These are phyloP conservation scores for Phytopythium ostracodes DNA, from an alignment of 352 stramenopile species.

Conservation along the genomic window DNA sequence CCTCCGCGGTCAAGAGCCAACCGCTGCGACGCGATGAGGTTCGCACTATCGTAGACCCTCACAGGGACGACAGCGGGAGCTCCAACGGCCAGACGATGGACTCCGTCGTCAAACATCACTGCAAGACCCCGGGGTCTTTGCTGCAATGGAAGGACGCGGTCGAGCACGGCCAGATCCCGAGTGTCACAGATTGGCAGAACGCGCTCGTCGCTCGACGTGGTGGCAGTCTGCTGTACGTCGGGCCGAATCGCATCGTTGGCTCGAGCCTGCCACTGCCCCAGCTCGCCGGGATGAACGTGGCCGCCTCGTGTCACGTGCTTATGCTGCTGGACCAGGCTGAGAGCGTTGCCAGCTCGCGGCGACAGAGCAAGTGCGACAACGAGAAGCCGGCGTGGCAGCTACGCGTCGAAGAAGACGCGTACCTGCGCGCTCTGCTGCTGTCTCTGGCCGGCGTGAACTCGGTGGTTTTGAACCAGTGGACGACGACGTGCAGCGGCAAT, in stretches of 20 bases:
- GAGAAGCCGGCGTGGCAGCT: slow-evolving; percentile 61
- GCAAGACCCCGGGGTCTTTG: slow-evolving; percentile 19
- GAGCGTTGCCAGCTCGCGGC: slow-evolving; percentile 60
- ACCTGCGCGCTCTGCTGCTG: slow-evolving; percentile 60
- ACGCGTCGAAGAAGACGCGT: slow-evolving; percentile 59
- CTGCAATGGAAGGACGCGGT: slow-evolving; percentile 55
- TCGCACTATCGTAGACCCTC: slow-evolving; percentile 56
- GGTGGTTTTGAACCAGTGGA: slow-evolving; percentile 79
- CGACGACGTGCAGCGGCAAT: slow-evolving; percentile 75
- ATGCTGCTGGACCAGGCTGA: slow-evolving; percentile 79
- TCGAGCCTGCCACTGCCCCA: slow-evolving; percentile 33
- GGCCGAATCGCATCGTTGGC: slow-evolving; percentile 58
- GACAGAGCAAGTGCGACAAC: slow-evolving; percentile 86
- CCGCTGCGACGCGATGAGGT: slow-evolving; percentile 57
- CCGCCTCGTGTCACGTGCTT: slow-evolving; percentile 59
- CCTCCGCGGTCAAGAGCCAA: slow-evolving; percentile 46
- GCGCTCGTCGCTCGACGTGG: slow-evolving; percentile 47
- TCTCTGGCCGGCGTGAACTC: slow-evolving; percentile 75
- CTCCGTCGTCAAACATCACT: slow-evolving; percentile 37
- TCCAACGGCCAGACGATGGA: slow-evolving; percentile 38
- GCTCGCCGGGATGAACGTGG: slow-evolving; percentile 68
- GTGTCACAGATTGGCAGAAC: slow-evolving; percentile 65
- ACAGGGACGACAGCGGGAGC: slow-evolving; percentile 40
- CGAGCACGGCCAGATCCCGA: slow-evolving; percentile 57
- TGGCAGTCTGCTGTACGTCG: slow-evolving; percentile 69